Conservation (phyloP, 805 yeast genomes). For the Candida namnaoensis region DNA sequence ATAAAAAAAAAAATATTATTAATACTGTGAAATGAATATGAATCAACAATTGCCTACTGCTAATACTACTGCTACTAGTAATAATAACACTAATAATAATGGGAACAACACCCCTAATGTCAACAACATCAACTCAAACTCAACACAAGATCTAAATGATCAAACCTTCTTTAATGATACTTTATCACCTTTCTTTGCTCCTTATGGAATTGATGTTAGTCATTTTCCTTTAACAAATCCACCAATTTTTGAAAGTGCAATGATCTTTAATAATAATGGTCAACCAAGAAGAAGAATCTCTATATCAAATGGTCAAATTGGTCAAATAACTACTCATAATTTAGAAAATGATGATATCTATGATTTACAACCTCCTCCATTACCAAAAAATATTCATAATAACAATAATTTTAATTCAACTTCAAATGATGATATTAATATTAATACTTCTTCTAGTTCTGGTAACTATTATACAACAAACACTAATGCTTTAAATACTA, state of each 20-base stretch:
- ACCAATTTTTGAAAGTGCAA: slow-evolving; percentile 35
- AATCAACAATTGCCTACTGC: too few relatives aligned
- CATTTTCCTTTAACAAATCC: slow-evolving; percentile 37
- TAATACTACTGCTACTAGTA: too few relatives aligned
- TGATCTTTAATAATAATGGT: slow-evolving; percentile 23
- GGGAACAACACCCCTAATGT: too few relatives aligned
- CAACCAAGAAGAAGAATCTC: slow-evolving; percentile 59
- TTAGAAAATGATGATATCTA: slow-evolving; percentile 26
- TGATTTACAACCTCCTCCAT: slow-evolving; percentile 25
- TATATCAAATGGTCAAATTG: slow-evolving; percentile 79
- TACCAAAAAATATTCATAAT: slow-evolving; percentile 9
- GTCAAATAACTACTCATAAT: slow-evolving; percentile 48
- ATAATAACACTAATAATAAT: too few relatives aligned
- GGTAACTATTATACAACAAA: background rate
- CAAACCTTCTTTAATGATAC: slow-evolving; percentile 19
- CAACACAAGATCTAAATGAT: too few relatives aligned
- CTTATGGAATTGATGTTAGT: slow-evolving; percentile 33
- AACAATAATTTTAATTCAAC: too few relatives aligned
- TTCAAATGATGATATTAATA: slow-evolving; percentile 1
- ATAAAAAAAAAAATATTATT: too few relatives aligned
- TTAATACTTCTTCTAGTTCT: too few relatives aligned
- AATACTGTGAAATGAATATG: too few relatives aligned
- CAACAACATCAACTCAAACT: too few relatives aligned
- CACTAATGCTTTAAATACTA: background rate
- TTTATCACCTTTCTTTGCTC: slow-evolving; percentile 32